Evolutionary conservation across 2,329 filamentous ascomycete species (phyloP), one percentile per base, ranked within the genome.

Genomic region (Ophiostoma sp.): DNA sequence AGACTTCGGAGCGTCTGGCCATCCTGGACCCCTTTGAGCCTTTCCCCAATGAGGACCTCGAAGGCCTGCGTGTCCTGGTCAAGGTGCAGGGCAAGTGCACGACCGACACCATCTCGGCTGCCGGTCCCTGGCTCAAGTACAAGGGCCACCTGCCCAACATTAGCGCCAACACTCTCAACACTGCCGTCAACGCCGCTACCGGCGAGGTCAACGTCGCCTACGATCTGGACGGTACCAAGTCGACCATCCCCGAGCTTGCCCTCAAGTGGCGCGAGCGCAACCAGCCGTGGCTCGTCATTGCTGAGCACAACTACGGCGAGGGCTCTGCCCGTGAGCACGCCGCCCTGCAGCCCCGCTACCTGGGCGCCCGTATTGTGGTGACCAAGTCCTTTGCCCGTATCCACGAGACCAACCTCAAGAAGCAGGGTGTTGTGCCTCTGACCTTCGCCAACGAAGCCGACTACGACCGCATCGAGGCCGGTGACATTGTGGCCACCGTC

Each of bases 91-190:
- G 96, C 76, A 97, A 99, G 85, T 99, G 96, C 87, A 99, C 96
- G 73, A 99, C 96, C 59, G 96, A 99, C 84, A 98, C 96, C 78
- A 99, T 99, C 83, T 98, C 95, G 50, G 95, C 95, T 45, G 95
- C 95, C 0, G 95, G 95, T 6, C 95, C 95, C 19, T 98, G 95
- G 95, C 89, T 99, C 78, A 98, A 98, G 84, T 99, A 98, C 90
- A 98, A 98, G 87, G 96, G 96, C 76, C 96, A 99, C 83, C 89
- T 99, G 76, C 94, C 96, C 82, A 99, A 99, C 86, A 99, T 99
- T 82, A 93, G 91, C 78, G 94, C 94, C 80, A 99, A 99, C 88
- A 99, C 96, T 2, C 90, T 99, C 77, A 98, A 98, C 84, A 96
- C 94, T 71, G 96, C 96, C 74, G 88, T 95, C 80, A 98, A 98